A percentile compares a stretch with the other conserved stretches of the same genome.
Conservation (phyloP, 371 early-diverging fungal genomes). For the Actinomortierella ambigua region DNA sequence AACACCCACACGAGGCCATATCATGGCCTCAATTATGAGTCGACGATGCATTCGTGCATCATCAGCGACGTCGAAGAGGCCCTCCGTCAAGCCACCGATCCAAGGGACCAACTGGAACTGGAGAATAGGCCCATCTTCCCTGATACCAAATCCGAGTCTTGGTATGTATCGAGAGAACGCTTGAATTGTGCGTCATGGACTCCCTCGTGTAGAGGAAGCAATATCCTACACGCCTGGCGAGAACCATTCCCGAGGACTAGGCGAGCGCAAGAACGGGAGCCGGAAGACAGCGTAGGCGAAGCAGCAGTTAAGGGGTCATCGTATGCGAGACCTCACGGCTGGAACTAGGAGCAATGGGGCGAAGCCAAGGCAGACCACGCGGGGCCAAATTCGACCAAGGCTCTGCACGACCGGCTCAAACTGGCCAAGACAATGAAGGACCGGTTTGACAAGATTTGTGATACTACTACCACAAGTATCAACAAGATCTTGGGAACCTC, state of each 20-base stretch:
- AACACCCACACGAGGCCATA: too few relatives aligned
- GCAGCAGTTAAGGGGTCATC: background rate
- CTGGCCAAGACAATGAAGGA: conserved; percentile 1
- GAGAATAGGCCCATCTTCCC: background rate
- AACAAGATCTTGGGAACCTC: background rate
- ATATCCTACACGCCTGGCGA: background rate
- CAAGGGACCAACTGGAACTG: background rate
- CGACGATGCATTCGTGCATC: background rate
- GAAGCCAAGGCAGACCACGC: background rate
- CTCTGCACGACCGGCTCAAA: background rate
- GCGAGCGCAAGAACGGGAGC: too few relatives aligned
- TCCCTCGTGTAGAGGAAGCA: background rate
- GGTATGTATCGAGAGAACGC: background rate
- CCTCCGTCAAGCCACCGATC: background rate
- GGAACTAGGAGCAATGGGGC: background rate
- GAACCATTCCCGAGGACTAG: background rate
- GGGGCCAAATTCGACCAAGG: background rate
- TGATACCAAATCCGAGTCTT: background rate
- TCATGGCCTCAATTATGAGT: too few relatives aligned
- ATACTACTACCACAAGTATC: background rate
- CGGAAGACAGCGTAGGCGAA: too few relatives aligned
- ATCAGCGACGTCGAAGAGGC: background rate
- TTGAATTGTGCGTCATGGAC: background rate
- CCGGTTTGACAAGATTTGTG: background rate
- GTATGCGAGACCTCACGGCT: background rate